Conservation (phyloP, 306 rosid genomes). For the Vigna reflexopilosa region DNA sequence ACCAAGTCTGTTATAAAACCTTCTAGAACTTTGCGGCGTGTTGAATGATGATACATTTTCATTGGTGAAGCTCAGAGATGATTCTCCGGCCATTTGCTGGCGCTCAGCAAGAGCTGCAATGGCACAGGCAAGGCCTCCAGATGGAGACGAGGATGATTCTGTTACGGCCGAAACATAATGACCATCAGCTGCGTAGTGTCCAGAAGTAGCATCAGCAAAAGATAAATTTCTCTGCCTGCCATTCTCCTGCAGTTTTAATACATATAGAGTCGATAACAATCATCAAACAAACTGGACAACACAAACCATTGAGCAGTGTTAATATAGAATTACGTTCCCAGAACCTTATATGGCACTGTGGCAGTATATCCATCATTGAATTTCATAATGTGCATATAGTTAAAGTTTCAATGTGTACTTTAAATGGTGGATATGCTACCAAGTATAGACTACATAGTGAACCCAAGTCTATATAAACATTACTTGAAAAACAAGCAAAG, state of each 20-base stretch:
- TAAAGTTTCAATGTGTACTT: neutral
- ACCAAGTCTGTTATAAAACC: conserved; percentile 64
- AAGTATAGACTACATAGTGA: neutral
- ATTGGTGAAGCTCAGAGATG: conserved; percentile 53
- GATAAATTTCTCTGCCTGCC: conserved; percentile 67
- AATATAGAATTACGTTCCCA: neutral
- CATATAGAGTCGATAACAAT: conserved; percentile 30
- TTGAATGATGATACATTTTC: conserved; percentile 57
- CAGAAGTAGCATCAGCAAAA: conserved; percentile 58
- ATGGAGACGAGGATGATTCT: conserved; percentile 85
- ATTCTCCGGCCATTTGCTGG: conserved; percentile 77
- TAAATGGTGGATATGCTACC: conserved; percentile 7
- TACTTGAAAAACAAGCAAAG: neutral
- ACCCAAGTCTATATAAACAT: conserved; percentile 13
- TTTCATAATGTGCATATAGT: conserved; percentile 20
- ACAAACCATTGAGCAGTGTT: conserved; percentile 11
- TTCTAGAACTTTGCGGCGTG: conserved; percentile 61
- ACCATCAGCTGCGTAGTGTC: conserved; percentile 53
- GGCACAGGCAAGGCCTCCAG: conserved; percentile 96
- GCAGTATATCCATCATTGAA: conserved; percentile 20
- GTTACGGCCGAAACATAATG: conserved; percentile 57
- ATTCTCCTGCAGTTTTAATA: conserved; percentile 68
- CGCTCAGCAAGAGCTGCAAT: conserved; percentile 99
- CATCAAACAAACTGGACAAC: conserved; percentile 18
- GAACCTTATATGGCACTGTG: neutral